These are phyloP conservation scores for Macadamia integrifolia DNA, from an alignment of 164 flowering plant genomes.

Conservation along the genomic window DNA sequence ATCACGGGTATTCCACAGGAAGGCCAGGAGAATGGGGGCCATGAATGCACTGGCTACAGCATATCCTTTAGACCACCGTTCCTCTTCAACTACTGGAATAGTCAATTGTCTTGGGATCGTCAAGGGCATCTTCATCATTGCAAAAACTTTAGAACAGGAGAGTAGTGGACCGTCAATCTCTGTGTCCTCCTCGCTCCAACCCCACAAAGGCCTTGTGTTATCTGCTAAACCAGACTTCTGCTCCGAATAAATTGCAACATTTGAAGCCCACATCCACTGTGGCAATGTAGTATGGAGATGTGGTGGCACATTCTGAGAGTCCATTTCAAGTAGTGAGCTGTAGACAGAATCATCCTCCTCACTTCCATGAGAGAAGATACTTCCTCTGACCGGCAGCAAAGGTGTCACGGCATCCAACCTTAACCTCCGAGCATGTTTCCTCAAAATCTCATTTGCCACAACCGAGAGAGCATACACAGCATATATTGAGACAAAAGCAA, in stretches of 20 bases:
- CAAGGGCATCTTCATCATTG: conserved; percentile 63
- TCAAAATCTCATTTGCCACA: conserved; percentile 75
- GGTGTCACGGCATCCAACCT: conserved; percentile 77
- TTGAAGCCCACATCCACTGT: conserved; percentile 95
- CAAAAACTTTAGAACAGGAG: conserved; percentile 38
- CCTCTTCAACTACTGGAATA: conserved; percentile 76
- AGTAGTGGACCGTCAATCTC: conserved; percentile 16
- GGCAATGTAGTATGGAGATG: conserved; percentile 49
- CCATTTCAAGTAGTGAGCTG: conserved; percentile 53
- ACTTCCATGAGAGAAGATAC: conserved; percentile 49
- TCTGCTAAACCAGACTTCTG: conserved; percentile 35
- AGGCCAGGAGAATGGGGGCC: conserved; percentile 72
- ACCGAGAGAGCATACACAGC: conserved; percentile 62
- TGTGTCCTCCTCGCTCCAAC: conserved; percentile 57
- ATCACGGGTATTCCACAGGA: conserved; percentile 63
- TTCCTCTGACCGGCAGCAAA: conserved; percentile 75
- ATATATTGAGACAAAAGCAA: conserved; percentile 72
- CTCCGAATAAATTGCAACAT: conserved; percentile 80
- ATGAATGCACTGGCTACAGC: conserved; percentile 73
- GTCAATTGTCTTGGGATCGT: conserved; percentile 74
- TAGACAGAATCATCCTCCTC: conserved; percentile 61
- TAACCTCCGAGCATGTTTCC: conserved; percentile 54
- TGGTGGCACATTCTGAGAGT: conserved; percentile 33
- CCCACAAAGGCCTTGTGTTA: conserved; percentile 53
- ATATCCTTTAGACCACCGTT: conserved; percentile 72